Evolutionary conservation across 1,284 basidiomycete genomes (phyloP), one percentile per base, ranked within the genome.

Genomic region (Sporisorium reilianum): DNA sequence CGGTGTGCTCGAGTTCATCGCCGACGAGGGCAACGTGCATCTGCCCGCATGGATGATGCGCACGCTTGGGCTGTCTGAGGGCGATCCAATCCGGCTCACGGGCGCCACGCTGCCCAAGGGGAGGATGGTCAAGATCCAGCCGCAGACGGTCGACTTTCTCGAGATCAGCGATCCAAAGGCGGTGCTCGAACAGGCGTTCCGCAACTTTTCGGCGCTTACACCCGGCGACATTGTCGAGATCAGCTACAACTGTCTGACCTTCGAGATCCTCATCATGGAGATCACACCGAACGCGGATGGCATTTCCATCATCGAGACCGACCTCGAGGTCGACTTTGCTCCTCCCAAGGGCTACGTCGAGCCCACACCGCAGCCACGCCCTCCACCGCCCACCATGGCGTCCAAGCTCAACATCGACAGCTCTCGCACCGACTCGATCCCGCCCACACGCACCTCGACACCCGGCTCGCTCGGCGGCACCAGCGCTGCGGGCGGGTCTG

Each of bases 1-100:
- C 0, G 97, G 97, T 88, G 97, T 99, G 18, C 89, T 99, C 46
- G 97, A 99, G 85, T 99, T 99, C 86, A 98, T 98, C 75, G 96
- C 97, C 0, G 93, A 97, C 63, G 95, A 98, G 85, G 97, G 97
- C 16, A 89, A 92, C 22, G 95, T 97, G 3, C 93, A 99, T 87
- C 88, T 99, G 14, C 97, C 97, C 0, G 93, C 94, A 73, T 99
- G 97, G 97, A 97, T 99, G 94, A 99, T 99, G 97, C 93, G 93
- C 86, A 93, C 93, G 9, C 87, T 99, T 10, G 89, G 92, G 26
- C 87, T 99, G 28, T 91, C 91, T 54, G 97, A 99, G 85, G 97
- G 97, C 14, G 96, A 99, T 86, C 91, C 94, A 5, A 93, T 99
- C 68, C 91, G 95, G 38, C 90, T 99, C 45, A 95, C 92, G 1